These are phyloP conservation scores for Cladosporium sp. DNA, from an alignment of 2,329 filamentous ascomycete genomes.

Conservation along the genomic window DNA sequence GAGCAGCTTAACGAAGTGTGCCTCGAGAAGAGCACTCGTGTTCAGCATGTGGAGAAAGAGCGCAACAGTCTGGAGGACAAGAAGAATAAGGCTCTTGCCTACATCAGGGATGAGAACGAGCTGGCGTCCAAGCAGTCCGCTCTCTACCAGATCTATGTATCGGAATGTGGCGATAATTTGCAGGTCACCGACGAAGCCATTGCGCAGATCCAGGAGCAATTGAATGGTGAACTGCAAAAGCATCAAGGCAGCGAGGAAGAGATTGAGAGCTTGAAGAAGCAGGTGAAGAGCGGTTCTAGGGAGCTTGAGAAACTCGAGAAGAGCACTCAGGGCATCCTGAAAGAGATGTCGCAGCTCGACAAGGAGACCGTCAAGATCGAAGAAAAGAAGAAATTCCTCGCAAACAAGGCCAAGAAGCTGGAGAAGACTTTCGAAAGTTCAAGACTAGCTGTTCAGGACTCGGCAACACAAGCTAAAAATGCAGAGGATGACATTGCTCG, in stretches of 20 bases:
- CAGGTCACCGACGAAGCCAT: conserved; percentile 87
- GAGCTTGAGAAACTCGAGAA: conserved; percentile 83
- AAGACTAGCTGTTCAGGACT: conserved; percentile 71
- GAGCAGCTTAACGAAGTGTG: conserved; percentile 94
- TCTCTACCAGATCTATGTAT: conserved; percentile 87
- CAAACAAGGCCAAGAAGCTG: conserved; percentile 88
- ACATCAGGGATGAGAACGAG: conserved; percentile 90
- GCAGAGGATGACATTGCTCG: conserved; percentile 76
- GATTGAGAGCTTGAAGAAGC: conserved; percentile 85
- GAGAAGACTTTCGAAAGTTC: conserved; percentile 82
- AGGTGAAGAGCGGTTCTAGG: conserved; percentile 78
- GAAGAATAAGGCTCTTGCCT: conserved; percentile 90
- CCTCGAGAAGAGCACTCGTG: conserved; percentile 88
- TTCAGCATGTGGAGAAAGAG: conserved; percentile 97
- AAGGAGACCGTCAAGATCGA: conserved; percentile 97
- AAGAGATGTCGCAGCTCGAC: conserved; percentile 89
- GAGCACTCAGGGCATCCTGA: conserved; percentile 72
- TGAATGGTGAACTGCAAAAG: conserved; percentile 86
- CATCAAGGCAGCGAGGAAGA: conserved; percentile 85
- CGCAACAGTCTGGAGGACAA: conserved; percentile 91
- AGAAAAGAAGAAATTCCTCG: conserved; percentile 93
- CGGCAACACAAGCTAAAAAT: conserved; percentile 74
- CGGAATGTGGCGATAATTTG: conserved; percentile 86
- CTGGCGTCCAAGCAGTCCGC: conserved; percentile 84
- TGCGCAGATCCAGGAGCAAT: conserved; percentile 80